Evolutionary conservation across 768 basidiomycete genomes (phyloP), one percentile per base, ranked within the genome.

Genomic region (Lactarius akahatsu): DNA sequence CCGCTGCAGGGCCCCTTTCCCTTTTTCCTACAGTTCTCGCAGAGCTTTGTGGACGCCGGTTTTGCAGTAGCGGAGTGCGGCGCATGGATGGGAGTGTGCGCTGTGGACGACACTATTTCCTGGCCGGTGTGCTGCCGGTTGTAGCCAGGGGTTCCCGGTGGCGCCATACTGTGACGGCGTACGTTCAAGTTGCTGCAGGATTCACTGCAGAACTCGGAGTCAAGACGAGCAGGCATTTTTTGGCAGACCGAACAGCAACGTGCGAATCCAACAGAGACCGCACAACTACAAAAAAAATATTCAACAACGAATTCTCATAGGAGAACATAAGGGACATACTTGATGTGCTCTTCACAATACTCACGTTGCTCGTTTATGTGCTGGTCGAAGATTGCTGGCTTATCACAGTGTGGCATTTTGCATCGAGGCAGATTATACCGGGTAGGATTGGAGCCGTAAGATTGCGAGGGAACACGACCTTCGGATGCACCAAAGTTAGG

Each of bases 201-300:
- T 18, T 15, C 40, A 56, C 57, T 67, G 50, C 66, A 67, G 40
- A 59, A 63, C 0, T 23, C 23, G 20, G 62, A 59, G 26, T 56
- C 34, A 11, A 40, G 30, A 47, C 32, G 26, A 45, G 57, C 61
- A n/a, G 62, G 61, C 28, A 59, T 55, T 7, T 16, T 15, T 2
- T 6, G 4, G 34, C 66, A 67, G 9, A n/a, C 20, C 34, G 1
- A 1, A 28, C 66, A 67, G 15, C 13, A 6, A 4, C 32, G 26
- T 1, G 66, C 66, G 23, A 55, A 63, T 36, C 66, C 52, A 2
- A 1, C 2, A 8, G 13, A 3, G 5, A 67, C 6, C 11, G 26
- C 57, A 55, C 5, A 2, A 13, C 66, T 67, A 20, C 41, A 28
- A 11, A 15, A 18, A 15, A 56, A n/a, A n/a, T 9, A 43, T 20